Conservation (phyloP, 225 moss, liverwort and hornwort genomes). For the Lunularia cruciata region DNA sequence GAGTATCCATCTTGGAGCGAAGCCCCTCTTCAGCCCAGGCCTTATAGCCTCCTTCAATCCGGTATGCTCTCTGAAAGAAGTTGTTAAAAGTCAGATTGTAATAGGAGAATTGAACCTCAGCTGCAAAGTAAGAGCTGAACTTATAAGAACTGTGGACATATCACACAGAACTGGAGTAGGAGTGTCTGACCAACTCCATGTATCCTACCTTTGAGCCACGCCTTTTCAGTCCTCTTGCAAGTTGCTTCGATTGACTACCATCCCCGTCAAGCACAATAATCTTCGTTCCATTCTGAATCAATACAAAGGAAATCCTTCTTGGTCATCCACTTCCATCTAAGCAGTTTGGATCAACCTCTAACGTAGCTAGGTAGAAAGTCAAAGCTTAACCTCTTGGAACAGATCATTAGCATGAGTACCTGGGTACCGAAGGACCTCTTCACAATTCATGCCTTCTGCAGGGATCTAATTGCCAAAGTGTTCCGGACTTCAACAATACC, state of each 20-base stretch:
- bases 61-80: slow-evolving; percentile 82
- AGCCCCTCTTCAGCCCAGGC: slow-evolving; percentile 83
- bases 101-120: background rate
- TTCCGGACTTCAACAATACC: too few species aligned
- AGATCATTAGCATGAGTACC: too few species aligned
- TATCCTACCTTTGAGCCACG: slow-evolving; percentile 64
- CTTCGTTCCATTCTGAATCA: slow-evolving; percentile 61
- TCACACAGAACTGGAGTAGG: background rate
- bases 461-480: too few species aligned
- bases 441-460: too few species aligned
- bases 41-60: slow-evolving; percentile 76
- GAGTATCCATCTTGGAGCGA: slow-evolving; percentile 56
- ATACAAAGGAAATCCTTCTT: too few species aligned
- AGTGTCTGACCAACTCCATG: background rate
- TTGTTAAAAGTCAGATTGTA: too few species aligned
- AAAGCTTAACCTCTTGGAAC: too few species aligned
- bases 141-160: background rate
- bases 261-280: slow-evolving; percentile 86
- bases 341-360: too few species aligned
- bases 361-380: too few species aligned
- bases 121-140: background rate
- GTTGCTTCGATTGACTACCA: slow-evolving; percentile 72
- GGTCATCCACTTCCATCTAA: too few species aligned
- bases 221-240: slow-evolving; percentile 73
- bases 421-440: too few species aligned